phyloP scores from a whole-genome alignment of 148 eudicot genomes.

The Euryodendron excelsum region DNA sequence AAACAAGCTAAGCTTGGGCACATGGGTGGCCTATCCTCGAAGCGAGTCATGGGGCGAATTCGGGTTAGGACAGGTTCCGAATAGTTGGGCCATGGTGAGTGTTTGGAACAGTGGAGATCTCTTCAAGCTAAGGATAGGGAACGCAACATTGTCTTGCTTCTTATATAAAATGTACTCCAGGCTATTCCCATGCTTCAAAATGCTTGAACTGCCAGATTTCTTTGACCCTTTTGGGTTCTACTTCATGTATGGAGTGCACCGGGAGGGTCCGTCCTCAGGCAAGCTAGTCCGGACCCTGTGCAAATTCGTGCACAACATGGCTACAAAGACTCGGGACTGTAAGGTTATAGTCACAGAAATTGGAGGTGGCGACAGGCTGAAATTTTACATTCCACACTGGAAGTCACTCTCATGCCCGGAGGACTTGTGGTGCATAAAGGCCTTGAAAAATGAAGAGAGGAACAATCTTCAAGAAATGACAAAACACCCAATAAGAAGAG shows the following conservation, averaged over 20 bases:
- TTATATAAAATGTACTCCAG: constrained; percentile 7
- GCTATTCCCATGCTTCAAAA: constrained; percentile 24
- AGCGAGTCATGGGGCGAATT: background rate
- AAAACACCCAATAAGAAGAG: constrained; percentile 11
- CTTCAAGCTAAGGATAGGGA: constrained; percentile 25
- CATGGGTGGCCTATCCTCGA: constrained; percentile 28
- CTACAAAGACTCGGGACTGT: constrained; percentile 18
- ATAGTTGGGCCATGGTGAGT: constrained; percentile 34
- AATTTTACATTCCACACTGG: constrained; percentile 31
- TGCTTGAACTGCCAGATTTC: constrained; percentile 21
- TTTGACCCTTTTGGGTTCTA: constrained; percentile 29
- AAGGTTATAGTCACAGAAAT: constrained; percentile 32
- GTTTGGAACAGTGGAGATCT: constrained; percentile 34
- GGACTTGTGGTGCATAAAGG: constrained; percentile 39
- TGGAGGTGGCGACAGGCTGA: constrained; percentile 22
- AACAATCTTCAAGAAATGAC: constrained; percentile 19
- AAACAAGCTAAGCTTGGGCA: constrained; percentile 27
- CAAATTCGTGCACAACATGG: constrained; percentile 32
- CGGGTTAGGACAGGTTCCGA: constrained; percentile 8
- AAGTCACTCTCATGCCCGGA: constrained; percentile 31
- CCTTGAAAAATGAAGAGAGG: constrained; percentile 18
- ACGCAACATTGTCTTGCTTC: constrained; percentile 19
- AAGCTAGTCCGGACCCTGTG: constrained; percentile 27
- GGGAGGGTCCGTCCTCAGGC: constrained; percentile 26
- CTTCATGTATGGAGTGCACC: constrained; percentile 33